phyloP scores from a whole-genome alignment of 106 monocot species.

The Platanthera zijinensis region DNA sequence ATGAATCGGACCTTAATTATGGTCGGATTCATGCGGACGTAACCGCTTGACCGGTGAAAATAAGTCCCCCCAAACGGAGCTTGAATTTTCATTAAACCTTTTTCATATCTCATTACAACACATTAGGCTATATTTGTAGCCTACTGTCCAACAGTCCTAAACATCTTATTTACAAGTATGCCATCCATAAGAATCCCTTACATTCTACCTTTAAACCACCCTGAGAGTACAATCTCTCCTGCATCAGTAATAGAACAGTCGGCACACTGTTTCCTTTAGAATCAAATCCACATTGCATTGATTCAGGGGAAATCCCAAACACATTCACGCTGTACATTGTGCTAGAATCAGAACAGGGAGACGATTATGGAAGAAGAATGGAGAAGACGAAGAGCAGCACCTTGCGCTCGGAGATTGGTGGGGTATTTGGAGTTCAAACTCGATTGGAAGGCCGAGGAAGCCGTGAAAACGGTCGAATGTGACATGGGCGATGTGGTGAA shows the following conservation, averaged over 20 bases:
- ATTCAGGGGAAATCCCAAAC: conserved; percentile 84
- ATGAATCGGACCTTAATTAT: no score
- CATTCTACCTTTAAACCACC: conserved; percentile 67
- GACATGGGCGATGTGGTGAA: conserved; percentile 18
- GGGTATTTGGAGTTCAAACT: conserved; percentile 17
- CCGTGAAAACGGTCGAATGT: conserved; percentile 20
- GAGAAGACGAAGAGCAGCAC: background rate
- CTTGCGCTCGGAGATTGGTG: conserved; percentile 21
- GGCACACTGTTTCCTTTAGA: conserved; percentile 85
- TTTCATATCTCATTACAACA: no score
- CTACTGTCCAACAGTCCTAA: no score
- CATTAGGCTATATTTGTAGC: no score
- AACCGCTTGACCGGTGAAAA: no score
- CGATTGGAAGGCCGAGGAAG: conserved; percentile 21
- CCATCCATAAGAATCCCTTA: no score
- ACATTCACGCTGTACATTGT: conserved; percentile 59
- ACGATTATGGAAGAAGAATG: background rate
- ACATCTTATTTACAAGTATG: no score
- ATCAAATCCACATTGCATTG: conserved; percentile 84
- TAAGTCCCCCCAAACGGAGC: no score
- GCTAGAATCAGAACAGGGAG: background rate
- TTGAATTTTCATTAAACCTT: no score
- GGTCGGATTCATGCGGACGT: no score
- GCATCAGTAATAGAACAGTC: conserved; percentile 86
- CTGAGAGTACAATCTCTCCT: conserved; percentile 68